phyloP scores from a whole-genome alignment of 108 stramenopile species.

The Discostella stelligeroides region DNA sequence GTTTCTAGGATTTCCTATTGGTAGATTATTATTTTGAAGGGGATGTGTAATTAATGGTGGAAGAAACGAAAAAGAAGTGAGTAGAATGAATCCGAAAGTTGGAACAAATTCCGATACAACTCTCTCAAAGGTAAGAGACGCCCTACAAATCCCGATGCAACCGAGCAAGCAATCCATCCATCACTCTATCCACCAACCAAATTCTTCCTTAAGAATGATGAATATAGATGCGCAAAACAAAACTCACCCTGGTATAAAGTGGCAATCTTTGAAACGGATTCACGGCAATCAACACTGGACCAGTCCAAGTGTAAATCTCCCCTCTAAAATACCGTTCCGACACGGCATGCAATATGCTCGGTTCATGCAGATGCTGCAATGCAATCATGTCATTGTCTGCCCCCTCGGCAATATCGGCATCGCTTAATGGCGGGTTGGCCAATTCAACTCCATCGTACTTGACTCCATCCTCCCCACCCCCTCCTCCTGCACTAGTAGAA shows the following conservation, averaged over 20 bases:
- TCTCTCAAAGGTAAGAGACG: no score
- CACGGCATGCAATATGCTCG: slow-evolving; percentile 95
- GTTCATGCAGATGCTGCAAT: slow-evolving; percentile 98
- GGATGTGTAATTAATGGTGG: no score
- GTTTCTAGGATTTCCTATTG: slow-evolving; percentile 78
- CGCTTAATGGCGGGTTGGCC: slow-evolving; percentile 74
- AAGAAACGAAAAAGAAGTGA: neutral
- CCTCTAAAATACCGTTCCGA: slow-evolving; percentile 85
- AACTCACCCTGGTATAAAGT: slow-evolving; percentile 87
- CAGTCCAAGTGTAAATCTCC: slow-evolving; percentile 99
- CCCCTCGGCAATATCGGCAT: slow-evolving; percentile 76
- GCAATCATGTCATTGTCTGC: slow-evolving; percentile 92
- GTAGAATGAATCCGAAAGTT: neutral
- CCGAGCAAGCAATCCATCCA: neutral
- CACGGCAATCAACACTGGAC: slow-evolving; percentile 98
- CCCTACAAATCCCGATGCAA: no score
- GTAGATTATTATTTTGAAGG: no score
- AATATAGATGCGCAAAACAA: neutral
- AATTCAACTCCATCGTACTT: slow-evolving; percentile 89
- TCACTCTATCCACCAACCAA: slow-evolving; percentile 3
- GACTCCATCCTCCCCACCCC: slow-evolving; percentile 31
- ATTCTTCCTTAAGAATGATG: slow-evolving; percentile 5
- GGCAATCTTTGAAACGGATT: slow-evolving; percentile 97
- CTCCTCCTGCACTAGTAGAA: slow-evolving; percentile 50
- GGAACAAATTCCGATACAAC: neutral